phyloP scores from a whole-genome alignment of 2,329 filamentous ascomycete species.

The Huntiella bhutanensis region DNA sequence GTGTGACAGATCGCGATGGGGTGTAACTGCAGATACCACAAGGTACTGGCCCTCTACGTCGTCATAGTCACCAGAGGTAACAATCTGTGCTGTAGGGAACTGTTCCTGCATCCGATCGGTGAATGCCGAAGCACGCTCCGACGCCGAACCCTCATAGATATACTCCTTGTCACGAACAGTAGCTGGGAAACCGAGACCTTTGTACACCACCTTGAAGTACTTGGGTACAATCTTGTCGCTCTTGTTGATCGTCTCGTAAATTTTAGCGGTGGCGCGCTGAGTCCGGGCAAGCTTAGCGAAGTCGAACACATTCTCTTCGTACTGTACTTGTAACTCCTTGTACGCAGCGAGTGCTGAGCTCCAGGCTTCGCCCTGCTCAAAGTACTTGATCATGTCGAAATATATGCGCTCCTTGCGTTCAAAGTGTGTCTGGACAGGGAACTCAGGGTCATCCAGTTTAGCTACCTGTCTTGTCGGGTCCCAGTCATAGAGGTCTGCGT shows the following conservation, averaged over 20 bases:
- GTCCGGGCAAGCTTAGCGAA: constrained; percentile 80
- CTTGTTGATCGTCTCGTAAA: constrained; percentile 75
- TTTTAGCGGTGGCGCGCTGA: constrained; percentile 75
- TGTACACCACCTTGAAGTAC: constrained; percentile 83
- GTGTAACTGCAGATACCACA: constrained; percentile 60
- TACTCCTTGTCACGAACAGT: constrained; percentile 77
- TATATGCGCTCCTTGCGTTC: constrained; percentile 85
- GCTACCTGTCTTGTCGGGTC: constrained; percentile 49
- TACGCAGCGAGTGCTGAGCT: constrained; percentile 73
- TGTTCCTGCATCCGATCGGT: constrained; percentile 84
- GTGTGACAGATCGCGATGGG: constrained; percentile 65
- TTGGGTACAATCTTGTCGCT: constrained; percentile 60
- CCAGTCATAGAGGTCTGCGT: constrained; percentile 88
- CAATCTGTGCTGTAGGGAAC: constrained; percentile 67
- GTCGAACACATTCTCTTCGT: constrained; percentile 76
- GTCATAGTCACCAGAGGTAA: constrained; percentile 48
- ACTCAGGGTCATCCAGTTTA: constrained; percentile 52
- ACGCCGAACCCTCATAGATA: constrained; percentile 67
- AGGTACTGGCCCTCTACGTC: constrained; percentile 84
- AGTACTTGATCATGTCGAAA: constrained; percentile 86
- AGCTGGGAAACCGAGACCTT: constrained; percentile 69
- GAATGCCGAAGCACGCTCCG: constrained; percentile 62
- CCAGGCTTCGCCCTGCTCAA: constrained; percentile 90
- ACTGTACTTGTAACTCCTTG: constrained; percentile 77
- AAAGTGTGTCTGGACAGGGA: constrained; percentile 70